Conservation (phyloP, 805 yeast species). For the Metschnikowia lunata region DNA sequence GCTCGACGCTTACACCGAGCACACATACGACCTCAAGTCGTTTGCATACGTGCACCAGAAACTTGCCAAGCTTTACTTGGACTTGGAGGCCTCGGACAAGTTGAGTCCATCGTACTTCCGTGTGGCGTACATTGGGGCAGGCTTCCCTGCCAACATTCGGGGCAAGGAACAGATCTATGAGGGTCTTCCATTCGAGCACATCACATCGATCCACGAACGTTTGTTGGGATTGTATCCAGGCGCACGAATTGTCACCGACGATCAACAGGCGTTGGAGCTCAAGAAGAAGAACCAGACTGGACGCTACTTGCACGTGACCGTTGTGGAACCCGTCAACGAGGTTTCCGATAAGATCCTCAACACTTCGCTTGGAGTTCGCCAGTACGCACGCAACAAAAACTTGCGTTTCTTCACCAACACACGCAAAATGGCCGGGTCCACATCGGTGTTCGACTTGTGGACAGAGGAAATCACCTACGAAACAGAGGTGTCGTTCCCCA, state of each 20-base stretch:
- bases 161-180: constrained; percentile 78
- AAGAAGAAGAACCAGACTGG: constrained; percentile 57
- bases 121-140: constrained; percentile 76
- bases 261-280: constrained; percentile 51
- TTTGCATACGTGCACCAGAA: constrained; percentile 66
- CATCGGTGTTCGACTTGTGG: constrained; percentile 74
- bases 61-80: constrained; percentile 62
- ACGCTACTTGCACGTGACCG: constrained; percentile 63
- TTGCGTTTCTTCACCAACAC: constrained; percentile 65
- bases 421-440: constrained; percentile 69
- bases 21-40: constrained; percentile 72
- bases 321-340: constrained; percentile 66
- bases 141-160: constrained; percentile 75
- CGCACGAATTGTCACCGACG: constrained; percentile 62
- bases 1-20: constrained; percentile 65
- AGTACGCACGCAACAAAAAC: constrained; percentile 72
- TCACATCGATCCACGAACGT: constrained; percentile 76
- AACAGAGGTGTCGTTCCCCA: constrained; percentile 75
- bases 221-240: constrained; percentile 75
- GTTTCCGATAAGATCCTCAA: constrained; percentile 43
- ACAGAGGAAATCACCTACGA: constrained; percentile 82
- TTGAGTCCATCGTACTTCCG: constrained; percentile 73
- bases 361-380: constrained; percentile 58
- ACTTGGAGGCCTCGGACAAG: constrained; percentile 65
- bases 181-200: constrained; percentile 84